A percentile compares a stretch with the other conserved stretches of the same genome.
Evolutionary conservation across 768 basidiomycete genomes (phyloP).

Genomic region (Aureoboletus auriporus): DNA sequence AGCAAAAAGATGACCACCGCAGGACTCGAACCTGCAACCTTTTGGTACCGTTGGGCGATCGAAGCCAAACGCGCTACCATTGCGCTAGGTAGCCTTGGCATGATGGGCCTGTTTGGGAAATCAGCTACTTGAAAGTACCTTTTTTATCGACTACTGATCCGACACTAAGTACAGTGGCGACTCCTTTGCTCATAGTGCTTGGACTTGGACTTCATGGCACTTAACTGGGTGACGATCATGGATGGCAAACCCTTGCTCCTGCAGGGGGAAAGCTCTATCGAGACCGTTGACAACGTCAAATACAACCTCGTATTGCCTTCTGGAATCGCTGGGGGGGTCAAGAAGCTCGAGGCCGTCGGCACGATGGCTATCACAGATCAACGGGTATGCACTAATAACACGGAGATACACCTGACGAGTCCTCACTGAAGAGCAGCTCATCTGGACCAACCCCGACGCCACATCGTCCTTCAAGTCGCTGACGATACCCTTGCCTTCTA

Average conservation of each 20-base stretch:
- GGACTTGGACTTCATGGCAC: conserved; percentile 48
- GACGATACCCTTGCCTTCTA: conserved; percentile 55
- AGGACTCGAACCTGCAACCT: conserved; percentile 98
- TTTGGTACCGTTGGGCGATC: conserved; percentile 75
- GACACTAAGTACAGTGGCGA: too few species aligned
- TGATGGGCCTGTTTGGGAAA: too few species aligned
- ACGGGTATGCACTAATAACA: conserved; percentile 46
- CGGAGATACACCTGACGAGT: conserved; percentile 1
- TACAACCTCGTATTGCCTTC: conserved; percentile 47
- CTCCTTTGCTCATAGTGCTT: too few species aligned
- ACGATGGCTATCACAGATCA: conserved; percentile 65
- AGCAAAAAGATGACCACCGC: conserved; percentile 63
- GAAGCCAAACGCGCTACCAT: conserved; percentile 97
- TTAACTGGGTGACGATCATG: conserved; percentile 75
- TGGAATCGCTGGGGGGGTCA: conserved; percentile 51
- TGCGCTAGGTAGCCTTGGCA: conserved; percentile 73
- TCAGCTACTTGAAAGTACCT: too few species aligned
- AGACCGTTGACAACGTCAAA: conserved; percentile 57
- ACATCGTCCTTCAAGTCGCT: conserved; percentile 38
- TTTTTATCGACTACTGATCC: too few species aligned
- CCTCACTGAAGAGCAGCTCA: conserved; percentile 43
- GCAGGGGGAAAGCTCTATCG: conserved; percentile 56
- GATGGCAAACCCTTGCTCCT: conserved; percentile 57
- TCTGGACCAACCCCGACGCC: conserved; percentile 47
- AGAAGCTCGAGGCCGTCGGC: conserved; percentile 58